Percentiles rank a stretch among this genome's conserved stretches.
phyloP scores from a whole-genome alignment of 257 asterid genomes.

The Solanum boliviense region DNA sequence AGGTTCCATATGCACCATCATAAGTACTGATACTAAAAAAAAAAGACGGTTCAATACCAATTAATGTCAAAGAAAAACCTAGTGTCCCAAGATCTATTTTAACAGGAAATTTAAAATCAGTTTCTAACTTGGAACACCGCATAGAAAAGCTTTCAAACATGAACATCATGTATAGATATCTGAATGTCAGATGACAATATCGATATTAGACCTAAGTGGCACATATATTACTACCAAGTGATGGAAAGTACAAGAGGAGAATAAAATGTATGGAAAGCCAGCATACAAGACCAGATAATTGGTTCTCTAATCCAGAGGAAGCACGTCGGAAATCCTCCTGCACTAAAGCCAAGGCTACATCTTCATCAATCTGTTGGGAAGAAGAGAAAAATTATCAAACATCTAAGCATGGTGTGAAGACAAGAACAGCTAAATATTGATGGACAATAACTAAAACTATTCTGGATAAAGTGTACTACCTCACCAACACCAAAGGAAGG shows the following conservation, averaged over 20 bases:
- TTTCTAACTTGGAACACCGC: not conserved
- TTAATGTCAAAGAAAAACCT: not conserved
- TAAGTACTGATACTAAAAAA: not conserved
- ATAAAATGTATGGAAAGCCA: not conserved
- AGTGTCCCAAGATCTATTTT: not conserved
- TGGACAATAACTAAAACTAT: not conserved
- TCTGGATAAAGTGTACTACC: conserved; percentile 23
- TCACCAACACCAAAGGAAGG: conserved; percentile 38
- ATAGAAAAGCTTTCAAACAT: not conserved
- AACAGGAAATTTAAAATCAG: not conserved
- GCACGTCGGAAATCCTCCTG: conserved; percentile 26
- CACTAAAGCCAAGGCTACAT: conserved; percentile 42
- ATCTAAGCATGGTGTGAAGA: not conserved
- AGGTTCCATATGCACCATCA: not conserved
- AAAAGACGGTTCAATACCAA: not conserved
- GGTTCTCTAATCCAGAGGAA: conserved; percentile 26
- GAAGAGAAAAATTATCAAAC: not conserved
- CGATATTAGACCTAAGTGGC: not conserved
- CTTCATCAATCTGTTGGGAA: conserved; percentile 45
- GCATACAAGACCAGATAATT: conserved; percentile 35
- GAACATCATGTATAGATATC: not conserved
- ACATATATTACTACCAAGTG: not conserved
- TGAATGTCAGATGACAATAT: not conserved
- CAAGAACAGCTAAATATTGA: not conserved
- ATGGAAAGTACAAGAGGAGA: not conserved